These are phyloP conservation scores for Purpureocillium lavendulum DNA, from an alignment of 2,329 filamentous ascomycete genomes.

Conservation along the genomic window DNA sequence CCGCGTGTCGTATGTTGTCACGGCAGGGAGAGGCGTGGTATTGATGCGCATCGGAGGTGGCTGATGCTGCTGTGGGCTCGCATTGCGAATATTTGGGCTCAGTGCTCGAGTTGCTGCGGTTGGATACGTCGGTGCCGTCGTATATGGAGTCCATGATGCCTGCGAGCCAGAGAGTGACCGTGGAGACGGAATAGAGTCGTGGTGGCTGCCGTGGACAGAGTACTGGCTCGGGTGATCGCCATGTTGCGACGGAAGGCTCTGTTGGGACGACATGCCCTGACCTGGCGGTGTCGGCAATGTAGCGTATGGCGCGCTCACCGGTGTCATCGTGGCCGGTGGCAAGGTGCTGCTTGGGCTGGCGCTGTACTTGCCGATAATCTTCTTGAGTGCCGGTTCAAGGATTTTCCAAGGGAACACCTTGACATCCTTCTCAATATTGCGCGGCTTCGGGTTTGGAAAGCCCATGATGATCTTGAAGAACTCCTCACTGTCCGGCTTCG, in stretches of 20 bases:
- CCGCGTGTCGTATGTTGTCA: constrained; percentile 30
- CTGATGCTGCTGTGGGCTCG: constrained; percentile 24
- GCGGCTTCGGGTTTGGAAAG: constrained; percentile 87
- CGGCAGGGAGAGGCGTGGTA: constrained; percentile 28
- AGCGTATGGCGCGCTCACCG: constrained; percentile 30
- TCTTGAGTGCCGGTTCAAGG: constrained; percentile 78
- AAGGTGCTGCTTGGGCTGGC: constrained; percentile 35
- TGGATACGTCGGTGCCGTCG: constrained; percentile 22
- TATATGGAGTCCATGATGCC: constrained; percentile 40
- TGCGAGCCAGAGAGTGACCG: constrained; percentile 40
- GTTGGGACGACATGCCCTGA: constrained; percentile 21
- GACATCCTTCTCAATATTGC: constrained; percentile 98
- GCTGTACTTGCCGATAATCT: constrained; percentile 95
- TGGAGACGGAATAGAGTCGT: constrained; percentile 44
- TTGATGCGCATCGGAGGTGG: constrained; percentile 26
- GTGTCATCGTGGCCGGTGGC: constrained; percentile 30
- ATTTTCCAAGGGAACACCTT: constrained; percentile 98
- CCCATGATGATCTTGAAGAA: constrained; percentile 99
- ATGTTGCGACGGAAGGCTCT: constrained; percentile 17
- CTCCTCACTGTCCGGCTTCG: constrained; percentile 83
- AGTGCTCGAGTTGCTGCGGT: constrained; percentile 31
- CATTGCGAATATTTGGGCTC: constrained; percentile 24
- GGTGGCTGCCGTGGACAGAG: constrained; percentile 33
- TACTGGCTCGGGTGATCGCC: constrained; percentile 26
- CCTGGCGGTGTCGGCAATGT: constrained; percentile 38